Conservation (phyloP, 2,329 filamentous ascomycete species). For the Exophiala xenobiotica region DNA sequence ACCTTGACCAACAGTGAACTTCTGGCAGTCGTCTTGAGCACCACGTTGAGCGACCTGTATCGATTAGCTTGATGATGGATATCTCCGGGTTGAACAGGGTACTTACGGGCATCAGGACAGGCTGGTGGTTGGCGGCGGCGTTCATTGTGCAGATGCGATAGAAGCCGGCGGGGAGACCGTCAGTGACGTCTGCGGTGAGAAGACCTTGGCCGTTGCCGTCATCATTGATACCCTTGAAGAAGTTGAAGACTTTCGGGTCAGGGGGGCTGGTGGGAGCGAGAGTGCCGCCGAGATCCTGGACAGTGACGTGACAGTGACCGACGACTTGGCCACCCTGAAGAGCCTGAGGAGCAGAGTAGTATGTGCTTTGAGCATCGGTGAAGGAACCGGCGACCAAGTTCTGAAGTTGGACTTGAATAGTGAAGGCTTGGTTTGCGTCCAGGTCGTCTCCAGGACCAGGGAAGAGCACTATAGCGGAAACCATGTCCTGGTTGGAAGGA, state of each 20-base stretch:
- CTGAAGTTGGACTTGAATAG: conserved; percentile 48
- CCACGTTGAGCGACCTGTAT: conserved; percentile 60
- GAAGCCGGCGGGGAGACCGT: conserved; percentile 61
- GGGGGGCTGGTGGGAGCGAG: conserved; percentile 39
- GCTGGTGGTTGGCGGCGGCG: conserved; percentile 63
- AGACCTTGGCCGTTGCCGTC: conserved; percentile 57
- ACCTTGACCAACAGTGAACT: conserved; percentile 57
- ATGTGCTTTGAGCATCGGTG: conserved; percentile 54
- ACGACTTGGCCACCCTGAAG: conserved; percentile 44
- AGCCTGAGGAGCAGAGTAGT: conserved; percentile 57
- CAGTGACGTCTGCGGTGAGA: conserved; percentile 54
- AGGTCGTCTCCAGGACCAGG: conserved; percentile 47
- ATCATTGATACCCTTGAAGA: conserved; percentile 62
- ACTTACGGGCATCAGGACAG: conserved; percentile 54
- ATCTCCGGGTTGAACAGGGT: background rate
- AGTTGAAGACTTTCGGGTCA: conserved; percentile 49
- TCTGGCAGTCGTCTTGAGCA: conserved; percentile 64
- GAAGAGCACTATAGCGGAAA: conserved; percentile 53
- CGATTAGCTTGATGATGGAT: conserved; percentile 5
- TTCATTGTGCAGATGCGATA: conserved; percentile 67
- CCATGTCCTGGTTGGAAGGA: conserved; percentile 52
- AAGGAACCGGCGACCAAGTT: conserved; percentile 56
- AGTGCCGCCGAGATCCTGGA: conserved; percentile 48
- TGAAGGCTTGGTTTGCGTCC: conserved; percentile 47
- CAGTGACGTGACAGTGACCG: conserved; percentile 46